Percentiles rank a stretch among this genome's conserved stretches.
phyloP scores from a whole-genome alignment of 2,329 filamentous ascomycete genomes.

The Colletotrichum sp. region DNA sequence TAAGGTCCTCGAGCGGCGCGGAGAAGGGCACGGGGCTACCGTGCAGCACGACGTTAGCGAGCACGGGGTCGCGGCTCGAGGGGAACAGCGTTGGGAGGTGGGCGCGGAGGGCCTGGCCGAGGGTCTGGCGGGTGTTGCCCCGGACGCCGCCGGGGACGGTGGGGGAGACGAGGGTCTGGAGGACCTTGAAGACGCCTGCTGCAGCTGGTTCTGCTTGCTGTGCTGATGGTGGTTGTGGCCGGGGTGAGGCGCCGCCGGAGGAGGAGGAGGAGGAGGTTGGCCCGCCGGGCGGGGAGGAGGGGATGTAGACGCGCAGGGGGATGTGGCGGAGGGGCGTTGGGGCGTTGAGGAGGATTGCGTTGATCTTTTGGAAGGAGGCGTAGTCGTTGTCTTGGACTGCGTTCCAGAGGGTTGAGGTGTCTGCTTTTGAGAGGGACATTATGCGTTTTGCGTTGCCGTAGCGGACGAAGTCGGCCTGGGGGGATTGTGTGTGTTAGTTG shows the following conservation, averaged over 20 bases:
- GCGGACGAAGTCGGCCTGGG: conserved; percentile 78
- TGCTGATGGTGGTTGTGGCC: conserved; percentile 22
- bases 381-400: conserved; percentile 82
- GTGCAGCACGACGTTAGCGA: conserved; percentile 86
- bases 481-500: neutral
- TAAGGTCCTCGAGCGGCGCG: conserved; percentile 81
- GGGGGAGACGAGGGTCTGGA: conserved; percentile 76
- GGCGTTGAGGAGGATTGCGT: conserved; percentile 77
- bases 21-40: conserved; percentile 82
- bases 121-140: conserved; percentile 47
- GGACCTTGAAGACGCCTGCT: conserved; percentile 67
- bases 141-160: conserved; percentile 36
- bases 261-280: neutral
- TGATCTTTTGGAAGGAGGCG: conserved; percentile 73
- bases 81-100: conserved; percentile 86
- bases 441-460: conserved; percentile 89
- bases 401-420: conserved; percentile 84
- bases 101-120: conserved; percentile 79
- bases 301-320: conserved; percentile 88
- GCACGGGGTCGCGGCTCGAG: conserved; percentile 80
- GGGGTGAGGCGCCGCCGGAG: neutral
- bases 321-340: conserved; percentile 79
- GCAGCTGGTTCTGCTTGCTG: conserved; percentile 6
- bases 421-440: conserved; percentile 85
- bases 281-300: conserved; percentile 56